phyloP scores from a whole-genome alignment of 257 asterid species.

The Plectranthus barbatus region DNA sequence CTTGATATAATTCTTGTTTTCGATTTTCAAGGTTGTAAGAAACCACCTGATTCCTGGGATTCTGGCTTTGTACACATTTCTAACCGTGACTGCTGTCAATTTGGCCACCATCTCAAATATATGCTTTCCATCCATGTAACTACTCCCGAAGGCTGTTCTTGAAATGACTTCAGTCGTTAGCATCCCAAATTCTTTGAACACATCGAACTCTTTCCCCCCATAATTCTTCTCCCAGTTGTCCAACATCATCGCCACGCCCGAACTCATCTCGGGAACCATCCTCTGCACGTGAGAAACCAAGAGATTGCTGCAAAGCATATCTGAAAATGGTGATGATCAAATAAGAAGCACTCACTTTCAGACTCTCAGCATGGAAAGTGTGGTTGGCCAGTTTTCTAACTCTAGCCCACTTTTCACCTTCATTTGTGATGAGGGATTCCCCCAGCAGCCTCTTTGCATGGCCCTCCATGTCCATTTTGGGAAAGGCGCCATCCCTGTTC shows the following conservation, averaged over 20 bases:
- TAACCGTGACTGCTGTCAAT: conserved; percentile 22
- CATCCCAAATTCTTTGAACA: conserved; percentile 31
- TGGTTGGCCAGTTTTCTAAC: conserved; percentile 42
- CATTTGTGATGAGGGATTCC: conserved; percentile 32
- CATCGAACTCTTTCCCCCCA: conserved; percentile 39
- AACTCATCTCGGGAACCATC: conserved; percentile 42
- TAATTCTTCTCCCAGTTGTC: conserved; percentile 22
- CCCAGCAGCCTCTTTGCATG: conserved; percentile 34
- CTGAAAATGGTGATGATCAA: too few relatives aligned
- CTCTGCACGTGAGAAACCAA: too few relatives aligned
- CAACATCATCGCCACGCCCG: conserved; percentile 27
- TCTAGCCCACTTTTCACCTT: conserved; percentile 50
- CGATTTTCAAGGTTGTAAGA: neutral
- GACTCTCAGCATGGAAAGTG: conserved; percentile 43
- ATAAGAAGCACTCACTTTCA: conserved; percentile 32
- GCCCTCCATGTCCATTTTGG: conserved; percentile 33
- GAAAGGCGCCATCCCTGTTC: conserved; percentile 37
- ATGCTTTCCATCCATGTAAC: conserved; percentile 35
- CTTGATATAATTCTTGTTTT: too few relatives aligned
- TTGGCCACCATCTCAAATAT: conserved; percentile 37
- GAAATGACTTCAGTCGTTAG: conserved; percentile 50
- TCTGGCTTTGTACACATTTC: conserved; percentile 21
- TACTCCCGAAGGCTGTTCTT: conserved; percentile 46
- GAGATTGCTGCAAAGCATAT: too few relatives aligned
- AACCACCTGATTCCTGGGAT: conserved; percentile 25